These are phyloP conservation scores for Acrocalymma vagum DNA, from an alignment of 2,329 filamentous ascomycete species.

Conservation along the genomic window DNA sequence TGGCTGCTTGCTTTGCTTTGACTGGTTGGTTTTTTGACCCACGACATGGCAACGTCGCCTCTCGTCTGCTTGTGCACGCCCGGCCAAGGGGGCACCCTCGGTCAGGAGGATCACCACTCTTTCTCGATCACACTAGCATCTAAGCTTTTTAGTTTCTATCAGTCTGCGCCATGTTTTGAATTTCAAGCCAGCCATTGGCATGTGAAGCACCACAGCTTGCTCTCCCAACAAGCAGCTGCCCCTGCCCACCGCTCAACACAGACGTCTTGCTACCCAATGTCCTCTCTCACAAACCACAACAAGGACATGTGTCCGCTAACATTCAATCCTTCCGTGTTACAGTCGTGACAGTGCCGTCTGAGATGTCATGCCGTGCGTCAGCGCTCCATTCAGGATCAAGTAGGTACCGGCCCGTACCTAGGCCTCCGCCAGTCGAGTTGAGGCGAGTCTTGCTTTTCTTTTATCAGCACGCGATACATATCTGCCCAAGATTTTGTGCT, in stretches of 20 bases:
- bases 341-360: conserved; percentile 38
- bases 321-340: conserved; percentile 26
- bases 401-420: conserved; percentile 31
- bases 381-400: conserved; percentile 24
- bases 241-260: conserved; percentile 15
- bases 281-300: conserved; percentile 17
- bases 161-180: conserved; percentile 15
- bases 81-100: conserved; percentile 31
- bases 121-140: conserved; percentile 21
- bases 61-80: conserved; percentile 28
- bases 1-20: conserved; percentile 25
- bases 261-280: conserved; percentile 26
- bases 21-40: conserved; percentile 25
- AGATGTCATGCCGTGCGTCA: conserved; percentile 38
- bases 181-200: conserved; percentile 19
- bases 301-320: conserved; percentile 27
- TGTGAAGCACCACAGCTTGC: conserved; percentile 22
- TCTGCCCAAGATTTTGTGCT: conserved; percentile 38
- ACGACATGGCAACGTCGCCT: conserved; percentile 19
- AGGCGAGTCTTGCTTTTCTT: conserved; percentile 30
- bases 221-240: conserved; percentile 10
- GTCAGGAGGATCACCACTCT: conserved; percentile 32
- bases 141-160: conserved; percentile 20
- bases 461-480: conserved; percentile 30
- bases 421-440: conserved; percentile 21